Conservation (phyloP, 257 asterid species). For the Solanum lycopersicoides region DNA sequence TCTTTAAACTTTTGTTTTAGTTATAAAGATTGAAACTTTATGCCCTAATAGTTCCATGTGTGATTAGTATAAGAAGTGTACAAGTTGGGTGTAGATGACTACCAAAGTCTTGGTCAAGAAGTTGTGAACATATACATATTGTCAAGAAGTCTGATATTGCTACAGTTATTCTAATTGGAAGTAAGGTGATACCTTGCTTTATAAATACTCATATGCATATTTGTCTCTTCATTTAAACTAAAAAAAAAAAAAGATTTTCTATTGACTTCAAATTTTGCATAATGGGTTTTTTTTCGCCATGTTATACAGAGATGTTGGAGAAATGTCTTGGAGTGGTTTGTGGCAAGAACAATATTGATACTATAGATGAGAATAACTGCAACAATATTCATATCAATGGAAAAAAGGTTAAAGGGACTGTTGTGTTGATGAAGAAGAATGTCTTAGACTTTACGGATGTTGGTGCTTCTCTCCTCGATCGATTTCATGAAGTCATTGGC, state of each 20-base stretch:
- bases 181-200: neutral
- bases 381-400: neutral
- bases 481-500: conserved; percentile 44
- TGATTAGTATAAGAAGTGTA: neutral
- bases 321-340: neutral
- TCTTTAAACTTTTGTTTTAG: neutral
- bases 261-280: neutral
- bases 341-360: neutral
- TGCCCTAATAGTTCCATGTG: neutral
- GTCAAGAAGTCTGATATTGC: neutral
- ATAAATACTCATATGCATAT: neutral
- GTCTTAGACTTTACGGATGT: conserved; percentile 40
- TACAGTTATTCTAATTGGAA: neutral
- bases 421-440: conserved; percentile 62
- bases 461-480: conserved; percentile 43
- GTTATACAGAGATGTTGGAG: conserved; percentile 6
- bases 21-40: neutral
- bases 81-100: neutral
- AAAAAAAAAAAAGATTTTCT: neutral
- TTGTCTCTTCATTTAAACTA: neutral
- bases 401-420: conserved; percentile 41
- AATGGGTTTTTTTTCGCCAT: neutral
- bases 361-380: neutral
- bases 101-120: neutral
- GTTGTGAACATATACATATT: neutral